A percentile compares a stretch with the other conserved stretches of the same genome.
Evolutionary conservation across 1,139 yeast species (phyloP).

Genomic region (Yamadazyma friedrichii): DNA sequence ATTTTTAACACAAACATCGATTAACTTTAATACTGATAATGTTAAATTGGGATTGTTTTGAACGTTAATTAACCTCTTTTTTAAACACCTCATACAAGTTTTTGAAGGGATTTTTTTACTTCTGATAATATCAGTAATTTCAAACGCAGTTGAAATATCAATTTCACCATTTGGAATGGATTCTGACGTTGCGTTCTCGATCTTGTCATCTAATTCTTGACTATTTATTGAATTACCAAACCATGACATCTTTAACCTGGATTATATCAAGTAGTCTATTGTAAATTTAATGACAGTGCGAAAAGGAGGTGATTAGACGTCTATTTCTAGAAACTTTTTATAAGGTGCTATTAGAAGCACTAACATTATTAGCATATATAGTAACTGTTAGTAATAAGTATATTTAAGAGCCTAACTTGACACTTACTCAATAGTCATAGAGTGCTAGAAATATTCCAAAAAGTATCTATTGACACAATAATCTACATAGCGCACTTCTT

Average conservation of each 20-base stretch:
- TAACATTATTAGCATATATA: too few species aligned
- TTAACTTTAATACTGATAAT: constrained; percentile 68
- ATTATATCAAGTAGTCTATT: too few species aligned
- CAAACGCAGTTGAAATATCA: constrained; percentile 77
- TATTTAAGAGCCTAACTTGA: too few species aligned
- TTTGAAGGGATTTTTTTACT: constrained; percentile 80
- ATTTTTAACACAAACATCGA: constrained; percentile 88
- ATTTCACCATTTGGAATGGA: constrained; percentile 89
- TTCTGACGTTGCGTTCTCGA: constrained; percentile 82
- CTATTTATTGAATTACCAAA: constrained; percentile 45
- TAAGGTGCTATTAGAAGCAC: too few species aligned
- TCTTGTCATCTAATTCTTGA: constrained; percentile 59
- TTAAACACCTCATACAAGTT: constrained; percentile 81
- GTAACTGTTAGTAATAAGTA: too few species aligned
- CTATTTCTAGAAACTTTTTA: too few species aligned
- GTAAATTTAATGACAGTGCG: background rate
- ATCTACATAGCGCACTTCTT: too few species aligned
- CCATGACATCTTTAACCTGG: constrained; percentile 54
- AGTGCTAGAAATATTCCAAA: too few species aligned
- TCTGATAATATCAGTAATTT: constrained; percentile 83
- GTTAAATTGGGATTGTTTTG: constrained; percentile 74
- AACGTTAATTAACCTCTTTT: constrained; percentile 64
- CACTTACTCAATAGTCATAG: background rate
- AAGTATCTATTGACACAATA: too few species aligned
- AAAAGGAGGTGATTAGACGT: too few species aligned